Base-by-base conservation (phyloP, 768 basidiomycete species). In the Termitomyces eurrhizus region DNA sequence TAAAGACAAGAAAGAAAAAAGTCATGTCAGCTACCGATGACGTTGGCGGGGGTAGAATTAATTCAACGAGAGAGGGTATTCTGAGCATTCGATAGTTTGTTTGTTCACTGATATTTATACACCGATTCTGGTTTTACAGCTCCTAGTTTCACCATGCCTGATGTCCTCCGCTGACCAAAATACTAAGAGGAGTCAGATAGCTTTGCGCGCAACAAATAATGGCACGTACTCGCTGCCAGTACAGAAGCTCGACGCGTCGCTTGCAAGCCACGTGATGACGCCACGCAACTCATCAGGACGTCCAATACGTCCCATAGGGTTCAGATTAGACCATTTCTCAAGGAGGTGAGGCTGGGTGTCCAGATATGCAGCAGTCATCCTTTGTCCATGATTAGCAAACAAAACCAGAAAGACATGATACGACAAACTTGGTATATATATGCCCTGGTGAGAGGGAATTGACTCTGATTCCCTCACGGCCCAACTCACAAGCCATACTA, bases 401-500 rank as follows among this genome's bases (percentile, higher is more conserved):
- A 49, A 53, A 21, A 11, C 21, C 35, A 52, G 45, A 8, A 37
- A 45, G 39, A 16, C 13, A 44, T 4, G 3, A 44, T 11, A 37
- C 16, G 26, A 70, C 76, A 45, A 57, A 86, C 86, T 76, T 78
- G 6, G 89, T 91, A 67, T 88, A 88, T 32, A 91, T 89, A 67
- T 89, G 82, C 3, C 90, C 89, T 0, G 89, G 89, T 11, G 90
- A 91, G 54, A 92, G 77, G 13, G 85, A 77, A 70, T 92, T 92
- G 60, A 91, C 88, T 3, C 90, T 80, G 53, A 92, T 90, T 2
- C 77, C 73, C 69, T 85, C 75, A 39, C 68, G 73, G 1, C 88
- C 90, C 2, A 92, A 79, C 68, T 92, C 90, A 67, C 88, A 90
- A 4, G 90, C 90, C 88, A 92, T 87, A 70, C 87, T 90, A 46